Evolutionary conservation across 306 rosid genomes (phyloP).

Genomic region (Citrullus colocynthis): DNA sequence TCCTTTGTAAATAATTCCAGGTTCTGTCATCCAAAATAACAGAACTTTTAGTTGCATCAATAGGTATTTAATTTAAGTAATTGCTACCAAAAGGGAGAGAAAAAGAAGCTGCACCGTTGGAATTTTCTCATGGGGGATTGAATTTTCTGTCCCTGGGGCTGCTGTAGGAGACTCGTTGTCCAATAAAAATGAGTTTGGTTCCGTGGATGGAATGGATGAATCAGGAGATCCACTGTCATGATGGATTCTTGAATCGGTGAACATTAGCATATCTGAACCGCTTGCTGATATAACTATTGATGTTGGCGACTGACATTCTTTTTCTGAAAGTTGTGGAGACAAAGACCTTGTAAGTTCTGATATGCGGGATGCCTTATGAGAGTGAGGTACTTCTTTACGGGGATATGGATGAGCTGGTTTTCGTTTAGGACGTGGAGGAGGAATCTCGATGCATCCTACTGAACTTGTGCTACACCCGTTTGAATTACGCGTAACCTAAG

Average conservation of each 20-base stretch:
- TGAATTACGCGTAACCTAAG: constrained; percentile 39
- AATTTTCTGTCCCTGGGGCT: constrained; percentile 12
- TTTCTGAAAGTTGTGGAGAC: constrained; percentile 38
- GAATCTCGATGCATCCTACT: constrained; percentile 55
- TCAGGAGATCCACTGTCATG: constrained; percentile 42
- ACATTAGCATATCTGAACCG: constrained; percentile 38
- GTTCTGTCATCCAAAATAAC: constrained; percentile 29
- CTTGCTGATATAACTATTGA: constrained; percentile 36
- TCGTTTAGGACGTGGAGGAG: constrained; percentile 80
- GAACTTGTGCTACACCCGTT: constrained; percentile 18
- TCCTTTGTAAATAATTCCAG: constrained; percentile 23
- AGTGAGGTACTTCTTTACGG: constrained; percentile 38
- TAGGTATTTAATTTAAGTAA: constrained; percentile 6
- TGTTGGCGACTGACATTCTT: constrained; percentile 55
- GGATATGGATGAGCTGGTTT: constrained; percentile 90
- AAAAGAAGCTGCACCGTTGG: constrained; percentile 31
- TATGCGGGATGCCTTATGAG: constrained; percentile 16
- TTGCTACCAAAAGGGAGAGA: constrained; percentile 3
- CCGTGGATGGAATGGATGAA: constrained; percentile 25
- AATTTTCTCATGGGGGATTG: constrained; percentile 16
- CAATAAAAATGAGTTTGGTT: constrained; percentile 24
- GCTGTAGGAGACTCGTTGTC: constrained; percentile 23
- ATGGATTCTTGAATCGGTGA: constrained; percentile 32
- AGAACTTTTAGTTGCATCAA: neutral
- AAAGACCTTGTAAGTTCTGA: constrained; percentile 30